phyloP scores from a whole-genome alignment of 208 protist genomes.

The Endotrypanum monterogeii region DNA sequence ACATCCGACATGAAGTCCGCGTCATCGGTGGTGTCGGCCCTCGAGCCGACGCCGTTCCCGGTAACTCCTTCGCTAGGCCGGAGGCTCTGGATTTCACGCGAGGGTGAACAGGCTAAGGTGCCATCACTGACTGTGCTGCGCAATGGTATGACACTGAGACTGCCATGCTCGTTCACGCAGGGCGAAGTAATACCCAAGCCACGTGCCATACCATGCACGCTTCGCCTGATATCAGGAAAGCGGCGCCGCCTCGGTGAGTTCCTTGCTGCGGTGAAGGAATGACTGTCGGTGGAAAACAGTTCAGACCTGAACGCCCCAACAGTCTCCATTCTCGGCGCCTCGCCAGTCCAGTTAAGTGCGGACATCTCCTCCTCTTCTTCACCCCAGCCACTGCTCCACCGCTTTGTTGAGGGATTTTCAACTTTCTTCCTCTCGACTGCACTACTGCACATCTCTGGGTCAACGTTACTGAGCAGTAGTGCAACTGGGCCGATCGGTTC shows the following conservation, averaged over 20 bases:
- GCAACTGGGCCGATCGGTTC: constrained; percentile 7
- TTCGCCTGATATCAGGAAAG: constrained; percentile 11
- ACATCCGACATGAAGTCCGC: constrained; percentile 29
- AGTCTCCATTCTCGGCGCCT: not conserved
- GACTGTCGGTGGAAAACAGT: not conserved
- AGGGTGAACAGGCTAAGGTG: not conserved
- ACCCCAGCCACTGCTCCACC: not conserved
- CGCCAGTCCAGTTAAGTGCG: constrained; percentile 14
- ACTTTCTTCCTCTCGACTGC: not conserved
- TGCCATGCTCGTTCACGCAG: not conserved
- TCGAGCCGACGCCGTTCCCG: not conserved
- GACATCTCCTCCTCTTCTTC: constrained; percentile 28
- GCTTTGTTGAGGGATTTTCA: not conserved
- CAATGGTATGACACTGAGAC: not conserved
- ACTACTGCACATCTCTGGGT: not conserved
- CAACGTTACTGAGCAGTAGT: not conserved
- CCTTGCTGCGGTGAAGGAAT: not conserved
- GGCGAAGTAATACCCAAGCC: not conserved
- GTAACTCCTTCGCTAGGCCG: not conserved
- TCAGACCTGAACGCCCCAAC: not conserved
- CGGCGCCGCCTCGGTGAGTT: not conserved
- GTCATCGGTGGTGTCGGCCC: constrained; percentile 14
- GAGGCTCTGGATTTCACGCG: constrained; percentile 10
- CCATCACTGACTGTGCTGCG: not conserved
- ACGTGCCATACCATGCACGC: not conserved